A percentile compares a stretch with the other conserved stretches of the same genome.
These are phyloP conservation scores for Suillus lakei DNA, from an alignment of 768 basidiomycete genomes.

Conservation along the genomic window DNA sequence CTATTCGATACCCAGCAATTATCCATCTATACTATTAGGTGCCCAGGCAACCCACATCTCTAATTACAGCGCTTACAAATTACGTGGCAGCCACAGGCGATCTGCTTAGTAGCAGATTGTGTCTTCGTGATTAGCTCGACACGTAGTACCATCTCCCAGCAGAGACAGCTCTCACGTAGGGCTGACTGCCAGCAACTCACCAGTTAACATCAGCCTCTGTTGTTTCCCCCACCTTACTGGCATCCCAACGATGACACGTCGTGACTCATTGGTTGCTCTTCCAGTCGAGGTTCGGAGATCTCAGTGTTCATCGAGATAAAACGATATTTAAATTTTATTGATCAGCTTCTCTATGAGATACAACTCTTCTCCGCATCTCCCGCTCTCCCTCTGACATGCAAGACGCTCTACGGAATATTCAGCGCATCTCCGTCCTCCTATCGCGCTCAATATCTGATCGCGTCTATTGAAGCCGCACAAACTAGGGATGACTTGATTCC, in stretches of 20 bases:
- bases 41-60: too few relatives aligned
- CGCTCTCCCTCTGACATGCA: conserved; percentile 62
- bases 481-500: conserved; percentile 29
- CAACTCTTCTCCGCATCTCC: conserved; percentile 73
- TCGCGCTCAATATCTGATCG: conserved; percentile 69
- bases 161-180: too few relatives aligned
- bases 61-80: too few relatives aligned
- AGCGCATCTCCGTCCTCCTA: conserved; percentile 57
- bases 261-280: conserved; percentile 27
- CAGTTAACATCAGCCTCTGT: not conserved
- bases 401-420: conserved; percentile 58
- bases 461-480: conserved; percentile 29
- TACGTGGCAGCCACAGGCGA: too few relatives aligned
- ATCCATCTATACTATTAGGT: too few relatives aligned
- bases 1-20: too few relatives aligned
- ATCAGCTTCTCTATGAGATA: conserved; percentile 79
- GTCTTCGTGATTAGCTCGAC: too few relatives aligned
- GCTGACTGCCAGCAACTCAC: too few relatives aligned
- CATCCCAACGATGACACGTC: not conserved
- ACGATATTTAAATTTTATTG: conserved; percentile 12
- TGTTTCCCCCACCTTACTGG: not conserved
- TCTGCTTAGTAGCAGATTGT: too few relatives aligned
- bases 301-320: not conserved
- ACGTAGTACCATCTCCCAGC: too few relatives aligned
- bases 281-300: conserved; percentile 40